These are phyloP conservation scores for Trichoderma atrobrunneum DNA, from an alignment of 2,329 filamentous ascomycete genomes.

Conservation along the genomic window DNA sequence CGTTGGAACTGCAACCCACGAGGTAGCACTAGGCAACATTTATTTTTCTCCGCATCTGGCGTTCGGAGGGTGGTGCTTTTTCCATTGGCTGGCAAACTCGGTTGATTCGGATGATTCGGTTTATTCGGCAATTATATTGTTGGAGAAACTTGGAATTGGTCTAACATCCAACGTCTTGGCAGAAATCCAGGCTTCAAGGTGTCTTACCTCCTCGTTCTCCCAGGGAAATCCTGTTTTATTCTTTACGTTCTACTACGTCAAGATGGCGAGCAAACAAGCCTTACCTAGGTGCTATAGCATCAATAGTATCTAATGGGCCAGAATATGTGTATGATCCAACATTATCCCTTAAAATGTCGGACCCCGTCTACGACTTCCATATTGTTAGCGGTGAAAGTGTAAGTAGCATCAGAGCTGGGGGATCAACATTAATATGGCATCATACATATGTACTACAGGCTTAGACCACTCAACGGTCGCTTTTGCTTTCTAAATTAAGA, in stretches of 20 bases:
- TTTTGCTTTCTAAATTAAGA: background rate
- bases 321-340: background rate
- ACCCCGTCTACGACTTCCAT: background rate
- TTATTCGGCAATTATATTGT: background rate
- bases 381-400: background rate
- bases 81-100: background rate
- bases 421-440: background rate
- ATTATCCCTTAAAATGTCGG: background rate
- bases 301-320: background rate
- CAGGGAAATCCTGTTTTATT: background rate
- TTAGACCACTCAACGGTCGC: background rate
- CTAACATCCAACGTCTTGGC: background rate
- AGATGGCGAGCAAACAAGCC: background rate
- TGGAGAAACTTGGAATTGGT: background rate
- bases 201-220: background rate
- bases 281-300: background rate
- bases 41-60: background rate
- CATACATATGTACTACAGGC: background rate
- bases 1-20: constrained; percentile 26
- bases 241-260: background rate
- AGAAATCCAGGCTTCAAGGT: background rate
- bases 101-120: background rate
- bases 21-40: background rate
- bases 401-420: background rate
- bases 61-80: background rate